A percentile compares a stretch with the other conserved stretches of the same genome.
phyloP scores from a whole-genome alignment of 2,329 filamentous ascomycete genomes.

The Furcasterigmium sp. region DNA sequence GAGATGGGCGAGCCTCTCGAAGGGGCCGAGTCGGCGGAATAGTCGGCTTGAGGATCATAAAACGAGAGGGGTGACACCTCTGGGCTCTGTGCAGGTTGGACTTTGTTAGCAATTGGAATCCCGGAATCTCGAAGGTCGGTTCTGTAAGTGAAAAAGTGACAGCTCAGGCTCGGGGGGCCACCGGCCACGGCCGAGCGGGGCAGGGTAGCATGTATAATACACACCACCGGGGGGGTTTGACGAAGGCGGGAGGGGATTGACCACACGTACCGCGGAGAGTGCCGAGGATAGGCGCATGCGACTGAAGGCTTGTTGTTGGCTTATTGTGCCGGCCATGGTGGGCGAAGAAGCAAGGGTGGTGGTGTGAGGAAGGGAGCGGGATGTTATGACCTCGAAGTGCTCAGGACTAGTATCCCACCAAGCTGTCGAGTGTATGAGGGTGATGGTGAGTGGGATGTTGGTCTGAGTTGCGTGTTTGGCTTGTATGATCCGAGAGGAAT shows the following conservation, averaged over 20 bases:
- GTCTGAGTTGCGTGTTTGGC: background rate
- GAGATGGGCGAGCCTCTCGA: constrained; percentile 24
- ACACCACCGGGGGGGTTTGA: no score
- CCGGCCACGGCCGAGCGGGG: no score
- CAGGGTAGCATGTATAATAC: background rate
- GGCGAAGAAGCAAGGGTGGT: no score
- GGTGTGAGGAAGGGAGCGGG: no score
- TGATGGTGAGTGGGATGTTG: background rate
- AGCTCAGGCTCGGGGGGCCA: background rate
- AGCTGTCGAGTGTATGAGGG: background rate
- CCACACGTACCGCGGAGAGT: background rate
- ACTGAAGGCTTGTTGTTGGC: background rate
- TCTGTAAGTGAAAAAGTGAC: background rate
- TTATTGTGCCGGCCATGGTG: background rate
- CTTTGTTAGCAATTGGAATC: constrained; percentile 6
- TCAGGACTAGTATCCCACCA: background rate
- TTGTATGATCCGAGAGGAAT: background rate
- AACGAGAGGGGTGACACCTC: constrained; percentile 13
- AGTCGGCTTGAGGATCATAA: constrained; percentile 19
- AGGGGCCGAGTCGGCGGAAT: constrained; percentile 27
- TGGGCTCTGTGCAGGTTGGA: constrained; percentile 6
- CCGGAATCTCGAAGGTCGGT: background rate
- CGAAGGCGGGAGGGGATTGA: background rate
- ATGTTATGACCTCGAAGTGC: background rate
- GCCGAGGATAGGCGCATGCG: background rate